Base-by-base conservation (phyloP, 2,329 filamentous ascomycete species). In the Aspergillus sp. region DNA sequence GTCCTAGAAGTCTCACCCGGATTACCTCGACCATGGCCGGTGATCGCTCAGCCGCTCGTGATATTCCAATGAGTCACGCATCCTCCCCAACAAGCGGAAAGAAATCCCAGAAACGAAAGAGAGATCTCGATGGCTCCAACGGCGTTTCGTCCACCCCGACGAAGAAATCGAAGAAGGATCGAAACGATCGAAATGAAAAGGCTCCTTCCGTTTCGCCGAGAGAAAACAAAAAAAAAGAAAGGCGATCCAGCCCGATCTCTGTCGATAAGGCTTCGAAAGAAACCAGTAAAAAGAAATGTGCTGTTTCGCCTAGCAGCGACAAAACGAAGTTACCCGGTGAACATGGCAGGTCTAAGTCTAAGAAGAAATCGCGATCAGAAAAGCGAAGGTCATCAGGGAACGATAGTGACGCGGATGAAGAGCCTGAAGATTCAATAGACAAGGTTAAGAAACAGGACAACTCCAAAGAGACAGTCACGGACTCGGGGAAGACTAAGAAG, bases 31-130 rank as follows among this genome's bases (percentile, higher is more conserved):
- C 54, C 57, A 83, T 83, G 80, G 73, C 78, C 58, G 75, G 73
- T 53, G 73, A 75, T 48, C 74, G 81, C 37, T 79, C 81, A 62
- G 72, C 75, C 30, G 75, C 78, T 52, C 80, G 81, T 64, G 77
- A 77, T 42, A 78, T 80, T 52, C 74, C 77, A 3, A 63, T 63
- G 40, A 68, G 61, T 24, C 59, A 56, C 3, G 27, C 61, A 54
- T 48, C 61, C 33, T 59, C 59, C 15, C 64, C 63, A 2, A 58
- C 63, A 34, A 66, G 60, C 48, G 62, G 60, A 17, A 63, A 66
- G 33, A 68, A 68, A 52, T 62, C 66, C 9, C 67, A 70, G 39
- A 75, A 73, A 52, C 66, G 72, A 50, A 75, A 74, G 67, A 64
- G 71, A 64, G 70, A 71, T 33, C 40, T 55, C 24, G 69, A 73